Percentiles rank a stretch among this genome's conserved stretches.
phyloP scores from a whole-genome alignment of 169 alveolate genomes.

The Plasmodium relictum region DNA sequence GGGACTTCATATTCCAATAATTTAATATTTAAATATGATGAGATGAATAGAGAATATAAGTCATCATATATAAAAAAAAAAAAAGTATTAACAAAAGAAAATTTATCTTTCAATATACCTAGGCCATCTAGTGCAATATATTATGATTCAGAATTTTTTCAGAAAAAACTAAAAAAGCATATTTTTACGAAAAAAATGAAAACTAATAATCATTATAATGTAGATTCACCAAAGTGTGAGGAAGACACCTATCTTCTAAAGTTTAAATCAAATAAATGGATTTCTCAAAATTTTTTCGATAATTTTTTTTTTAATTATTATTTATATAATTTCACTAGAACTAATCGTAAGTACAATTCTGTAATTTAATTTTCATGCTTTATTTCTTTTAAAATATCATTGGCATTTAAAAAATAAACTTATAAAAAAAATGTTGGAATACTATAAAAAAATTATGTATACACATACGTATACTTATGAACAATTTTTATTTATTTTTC shows the following conservation, averaged over 20 bases:
- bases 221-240: background rate
- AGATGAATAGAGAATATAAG: conserved; percentile 4
- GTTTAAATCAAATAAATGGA: conserved; percentile 52
- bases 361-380: conserved; percentile 9
- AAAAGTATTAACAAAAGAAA: conserved; percentile 27
- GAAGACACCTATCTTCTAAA: conserved; percentile 4
- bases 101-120: conserved; percentile 42
- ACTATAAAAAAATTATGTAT: background rate
- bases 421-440: background rate
- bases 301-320: conserved; percentile 68
- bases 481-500: too few species aligned
- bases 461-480: background rate
- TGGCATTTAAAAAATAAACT: background rate
- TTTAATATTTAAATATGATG: conserved; percentile 59
- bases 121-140: conserved; percentile 68
- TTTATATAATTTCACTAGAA: conserved; percentile 40
- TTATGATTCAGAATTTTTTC: conserved; percentile 49
- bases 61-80: background rate
- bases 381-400: background rate
- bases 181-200: conserved; percentile 29
- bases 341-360: conserved; percentile 21
- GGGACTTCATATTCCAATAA: background rate
- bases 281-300: conserved; percentile 59
- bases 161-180: conserved; percentile 37
- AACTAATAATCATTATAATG: background rate